A percentile compares a stretch with the other conserved stretches of the same genome.
These are phyloP conservation scores for Physaria fendleri DNA, from an alignment of 345 rosid genomes.

Conservation along the genomic window DNA sequence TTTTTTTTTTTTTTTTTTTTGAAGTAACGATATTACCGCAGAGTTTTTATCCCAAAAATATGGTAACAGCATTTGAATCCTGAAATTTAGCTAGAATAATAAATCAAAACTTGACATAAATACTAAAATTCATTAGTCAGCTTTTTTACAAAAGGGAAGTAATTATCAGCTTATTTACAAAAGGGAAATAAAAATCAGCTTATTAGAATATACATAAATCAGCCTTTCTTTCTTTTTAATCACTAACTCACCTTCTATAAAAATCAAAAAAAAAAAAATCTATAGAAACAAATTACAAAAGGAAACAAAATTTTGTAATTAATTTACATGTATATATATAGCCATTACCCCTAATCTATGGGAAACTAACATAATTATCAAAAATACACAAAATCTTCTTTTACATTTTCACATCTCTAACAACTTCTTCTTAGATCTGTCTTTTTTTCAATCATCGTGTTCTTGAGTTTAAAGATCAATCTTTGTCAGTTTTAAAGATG, in stretches of 20 bases:
- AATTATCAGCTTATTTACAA: too few species aligned
- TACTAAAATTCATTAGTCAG: neutral
- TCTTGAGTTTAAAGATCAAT: constrained; percentile 7
- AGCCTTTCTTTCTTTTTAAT: too few species aligned
- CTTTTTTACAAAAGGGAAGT: neutral
- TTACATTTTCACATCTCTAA: constrained; percentile 5
- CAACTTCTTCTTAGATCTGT: neutral
- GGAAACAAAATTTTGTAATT: neutral
- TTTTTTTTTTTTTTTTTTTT: too few species aligned
- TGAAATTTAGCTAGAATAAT: constrained; percentile 12
- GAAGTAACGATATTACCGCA: constrained; percentile 5
- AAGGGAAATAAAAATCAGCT: too few species aligned
- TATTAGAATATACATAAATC: too few species aligned
- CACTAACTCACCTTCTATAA: too few species aligned
- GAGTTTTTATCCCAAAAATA: constrained; percentile 6
- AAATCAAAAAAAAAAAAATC: too few species aligned
- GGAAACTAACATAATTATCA: too few species aligned
- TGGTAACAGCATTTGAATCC: constrained; percentile 25
- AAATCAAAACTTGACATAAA: constrained; percentile 1
- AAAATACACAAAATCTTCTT: constrained; percentile 1
- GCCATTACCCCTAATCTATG: neutral
- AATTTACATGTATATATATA: constrained; percentile 9
- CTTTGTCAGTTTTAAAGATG: neutral
- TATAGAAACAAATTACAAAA: neutral
- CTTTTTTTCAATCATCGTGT: too few species aligned